These are phyloP conservation scores for Trypanosoma lewisi DNA, from an alignment of 208 protist genomes.

Conservation along the genomic window DNA sequence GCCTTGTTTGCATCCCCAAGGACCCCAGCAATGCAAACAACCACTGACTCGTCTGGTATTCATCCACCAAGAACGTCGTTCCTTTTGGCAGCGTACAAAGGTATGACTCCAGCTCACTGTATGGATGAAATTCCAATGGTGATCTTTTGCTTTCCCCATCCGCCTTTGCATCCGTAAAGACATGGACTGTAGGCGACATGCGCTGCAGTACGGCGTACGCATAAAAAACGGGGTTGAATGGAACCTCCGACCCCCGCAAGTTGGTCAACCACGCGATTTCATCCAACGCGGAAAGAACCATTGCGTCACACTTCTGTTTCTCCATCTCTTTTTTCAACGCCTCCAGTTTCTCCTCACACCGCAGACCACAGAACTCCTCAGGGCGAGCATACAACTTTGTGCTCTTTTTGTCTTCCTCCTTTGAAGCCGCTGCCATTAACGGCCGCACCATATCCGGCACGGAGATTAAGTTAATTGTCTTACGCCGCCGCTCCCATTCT, in stretches of 20 bases:
- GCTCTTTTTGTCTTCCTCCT: background rate
- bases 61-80: conserved; percentile 63
- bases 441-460: conserved; percentile 55
- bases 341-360: conserved; percentile 51
- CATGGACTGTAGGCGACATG: conserved; percentile 17
- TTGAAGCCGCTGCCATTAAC: conserved; percentile 42
- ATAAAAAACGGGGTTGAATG: conserved; percentile 91
- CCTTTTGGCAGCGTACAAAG: conserved; percentile 35
- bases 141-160: conserved; percentile 13
- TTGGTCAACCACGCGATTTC: conserved; percentile 93
- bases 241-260: conserved; percentile 84
- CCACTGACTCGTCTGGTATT: conserved; percentile 69
- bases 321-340: conserved; percentile 45
- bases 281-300: conserved; percentile 88
- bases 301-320: conserved; percentile 51
- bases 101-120: conserved; percentile 63
- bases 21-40: conserved; percentile 43
- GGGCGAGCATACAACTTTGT: conserved; percentile 42
- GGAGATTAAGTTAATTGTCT: conserved; percentile 58
- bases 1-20: conserved; percentile 30
- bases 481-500: conserved; percentile 66
- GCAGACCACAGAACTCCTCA: conserved; percentile 66
- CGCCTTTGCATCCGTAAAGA: conserved; percentile 30
- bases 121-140: conserved; percentile 61
- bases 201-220: conserved; percentile 71